Base-by-base conservation (phyloP, 1,284 basidiomycete species). In the Malassezia obtusa region DNA sequence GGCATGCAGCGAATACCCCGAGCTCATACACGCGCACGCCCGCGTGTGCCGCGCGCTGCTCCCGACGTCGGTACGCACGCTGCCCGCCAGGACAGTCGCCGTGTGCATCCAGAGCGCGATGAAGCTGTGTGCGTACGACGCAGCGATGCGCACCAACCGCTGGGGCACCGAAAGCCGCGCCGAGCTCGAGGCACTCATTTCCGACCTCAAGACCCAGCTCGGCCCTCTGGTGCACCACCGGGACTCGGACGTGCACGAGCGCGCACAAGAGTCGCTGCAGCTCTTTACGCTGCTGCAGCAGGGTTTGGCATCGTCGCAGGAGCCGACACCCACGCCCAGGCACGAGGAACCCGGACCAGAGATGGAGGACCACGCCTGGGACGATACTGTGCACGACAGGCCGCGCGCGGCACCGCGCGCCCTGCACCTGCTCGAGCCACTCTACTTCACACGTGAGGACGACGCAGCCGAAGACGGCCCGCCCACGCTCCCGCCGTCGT, bases 1-100 rank as follows among this genome's bases (percentile, higher is more conserved):
- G 86, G 86, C 95, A 60, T 89, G 87, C 62, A 91, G 91, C 24
- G 94, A 98, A 75, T 90, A 89, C 72, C 84, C 85, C 17, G 49
- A 72, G 67, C 55, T 75, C 49, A 59, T 75, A 0, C 33, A 46
- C 8, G 60, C 65, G 11, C 68, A 75, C 26, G 60, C 69, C 45
- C 48, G 85, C 68, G 77, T 95, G 37, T 76, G 88, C 1, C 50
- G 39, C 15, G 49, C 56, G 0, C 40, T 57, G 14, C 21, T 68
- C n/a, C 55, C 45, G 38, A 59, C 63, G n/a, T 26, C 9, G 1
- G 4, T 46, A 6, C 21, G 24, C 12, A 25, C 38, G 12, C 24
- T 46, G 8, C 26, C 48, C 9, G 36, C 35, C 7, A 35, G 38
- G 2, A 25, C 22, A 1, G 6, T 62, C 3, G 61, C 59, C 19